These are phyloP conservation scores for Candida namnaoensis DNA, from an alignment of 805 yeast species.

Conservation along the genomic window DNA sequence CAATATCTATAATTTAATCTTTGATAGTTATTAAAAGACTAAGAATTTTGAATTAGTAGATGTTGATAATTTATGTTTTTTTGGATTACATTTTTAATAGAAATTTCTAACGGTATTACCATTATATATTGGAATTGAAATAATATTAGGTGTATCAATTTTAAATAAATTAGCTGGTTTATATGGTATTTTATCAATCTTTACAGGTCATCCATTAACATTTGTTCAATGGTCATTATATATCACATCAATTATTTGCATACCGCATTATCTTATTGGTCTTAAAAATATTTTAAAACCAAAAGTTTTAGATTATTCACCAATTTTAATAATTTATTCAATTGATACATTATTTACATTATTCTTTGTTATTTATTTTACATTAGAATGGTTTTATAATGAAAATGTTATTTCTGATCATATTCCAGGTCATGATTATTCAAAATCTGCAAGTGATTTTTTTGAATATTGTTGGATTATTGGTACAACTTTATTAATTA, in stretches of 20 bases:
- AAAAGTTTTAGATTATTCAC: constrained; percentile 50
- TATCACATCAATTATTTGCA: constrained; percentile 47
- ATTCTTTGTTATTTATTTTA: constrained; percentile 66
- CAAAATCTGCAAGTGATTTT: constrained; percentile 49
- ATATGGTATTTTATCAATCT: constrained; percentile 76
- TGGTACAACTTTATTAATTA: constrained; percentile 37
- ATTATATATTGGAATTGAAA: constrained; percentile 79
- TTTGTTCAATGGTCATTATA: constrained; percentile 79
- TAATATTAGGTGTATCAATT: constrained; percentile 64
- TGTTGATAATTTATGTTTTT: neutral
- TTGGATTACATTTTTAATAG: constrained; percentile 16
- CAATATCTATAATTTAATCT: too few species aligned
- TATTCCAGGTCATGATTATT: constrained; percentile 17
- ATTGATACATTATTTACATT: constrained; percentile 61
- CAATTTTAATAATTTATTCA: constrained; percentile 53
- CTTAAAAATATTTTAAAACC: constrained; percentile 41
- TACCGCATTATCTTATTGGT: constrained; percentile 62
- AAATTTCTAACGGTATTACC: constrained; percentile 68
- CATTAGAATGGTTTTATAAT: constrained; percentile 65
- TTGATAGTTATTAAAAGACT: too few species aligned
- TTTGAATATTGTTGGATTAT: constrained; percentile 53
- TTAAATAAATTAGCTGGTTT: constrained; percentile 85
- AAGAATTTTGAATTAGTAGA: neutral
- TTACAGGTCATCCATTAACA: constrained; percentile 84
- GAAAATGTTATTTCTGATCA: constrained; percentile 22